phyloP scores from a whole-genome alignment of 768 basidiomycete genomes.

The Rhodotorula paludigena region DNA sequence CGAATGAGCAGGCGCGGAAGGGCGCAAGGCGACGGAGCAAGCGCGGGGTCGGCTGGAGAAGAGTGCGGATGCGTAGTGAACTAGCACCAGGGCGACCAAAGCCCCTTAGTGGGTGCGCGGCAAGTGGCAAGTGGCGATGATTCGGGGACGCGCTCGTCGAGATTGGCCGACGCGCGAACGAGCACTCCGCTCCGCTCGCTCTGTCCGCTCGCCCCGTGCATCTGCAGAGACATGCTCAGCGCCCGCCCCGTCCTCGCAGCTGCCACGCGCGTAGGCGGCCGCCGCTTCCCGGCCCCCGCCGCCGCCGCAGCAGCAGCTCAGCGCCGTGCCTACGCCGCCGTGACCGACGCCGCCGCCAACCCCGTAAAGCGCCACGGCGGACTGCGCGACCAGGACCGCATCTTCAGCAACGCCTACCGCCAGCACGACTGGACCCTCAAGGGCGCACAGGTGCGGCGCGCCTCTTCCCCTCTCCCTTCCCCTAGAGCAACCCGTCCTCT shows the following conservation, averaged over 20 bases:
- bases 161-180: too few species aligned
- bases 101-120: too few species aligned
- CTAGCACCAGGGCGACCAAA: too few species aligned
- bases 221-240: not conserved
- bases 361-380: slow-evolving; percentile 62
- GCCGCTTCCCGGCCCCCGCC: not conserved
- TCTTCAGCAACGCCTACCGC: slow-evolving; percentile 76
- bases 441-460: slow-evolving; percentile 68
- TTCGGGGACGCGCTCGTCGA: too few species aligned
- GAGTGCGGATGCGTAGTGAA: too few species aligned
- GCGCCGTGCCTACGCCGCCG: slow-evolving; percentile 58
- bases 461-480: not conserved
- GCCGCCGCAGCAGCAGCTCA: not conserved
- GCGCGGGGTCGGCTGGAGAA: too few species aligned
- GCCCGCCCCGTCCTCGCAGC: not conserved
- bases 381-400: slow-evolving; percentile 68
- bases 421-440: slow-evolving; percentile 87
- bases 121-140: too few species aligned
- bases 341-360: slow-evolving; percentile 54
- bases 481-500: not conserved
- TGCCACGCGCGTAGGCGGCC: not conserved
- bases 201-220: not conserved
- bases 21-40: too few species aligned
- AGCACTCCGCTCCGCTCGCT: not conserved
- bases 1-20: too few species aligned